A percentile compares a stretch with the other conserved stretches of the same genome.
phyloP scores from a whole-genome alignment of 305 asterid genomes.

The Nicotiana rustica region DNA sequence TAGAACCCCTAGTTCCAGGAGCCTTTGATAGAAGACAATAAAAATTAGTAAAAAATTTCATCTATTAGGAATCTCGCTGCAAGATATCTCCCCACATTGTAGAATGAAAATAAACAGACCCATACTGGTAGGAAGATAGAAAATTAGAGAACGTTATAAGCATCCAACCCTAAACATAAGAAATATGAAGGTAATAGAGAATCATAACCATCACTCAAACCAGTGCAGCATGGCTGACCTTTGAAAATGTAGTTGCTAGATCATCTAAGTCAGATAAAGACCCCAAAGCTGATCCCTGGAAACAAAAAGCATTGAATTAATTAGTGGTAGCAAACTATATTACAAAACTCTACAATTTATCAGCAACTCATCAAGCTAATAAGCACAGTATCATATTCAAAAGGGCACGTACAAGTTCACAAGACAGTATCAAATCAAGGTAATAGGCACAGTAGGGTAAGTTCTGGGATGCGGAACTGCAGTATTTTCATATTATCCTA shows the following conservation, averaged over 20 bases:
- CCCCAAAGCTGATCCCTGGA: constrained; percentile 80
- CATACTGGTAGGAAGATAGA: neutral
- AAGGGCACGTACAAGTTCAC: neutral
- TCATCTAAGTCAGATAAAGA: constrained; percentile 89
- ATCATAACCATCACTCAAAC: constrained; percentile 10
- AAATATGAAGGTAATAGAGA: neutral
- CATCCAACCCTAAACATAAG: neutral
- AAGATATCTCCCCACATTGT: neutral
- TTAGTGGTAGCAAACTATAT: neutral
- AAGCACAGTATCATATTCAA: neutral
- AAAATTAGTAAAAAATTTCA: neutral
- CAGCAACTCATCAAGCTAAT: neutral
- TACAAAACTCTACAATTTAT: neutral
- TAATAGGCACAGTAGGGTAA: neutral
- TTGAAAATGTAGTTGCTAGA: constrained; percentile 88
- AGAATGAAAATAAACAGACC: neutral
- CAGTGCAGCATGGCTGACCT: constrained; percentile 51
- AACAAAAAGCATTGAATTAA: constrained; percentile 34
- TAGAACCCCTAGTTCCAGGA: neutral
- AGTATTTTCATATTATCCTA: neutral
- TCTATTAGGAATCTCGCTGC: neutral
- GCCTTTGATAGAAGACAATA: neutral
- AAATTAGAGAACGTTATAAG: neutral
- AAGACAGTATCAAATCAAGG: neutral
- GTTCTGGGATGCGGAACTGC: neutral